A percentile compares a stretch with the other conserved stretches of the same genome.
phyloP scores from a whole-genome alignment of 208 protist genomes.

The Novymonas esmeraldas region DNA sequence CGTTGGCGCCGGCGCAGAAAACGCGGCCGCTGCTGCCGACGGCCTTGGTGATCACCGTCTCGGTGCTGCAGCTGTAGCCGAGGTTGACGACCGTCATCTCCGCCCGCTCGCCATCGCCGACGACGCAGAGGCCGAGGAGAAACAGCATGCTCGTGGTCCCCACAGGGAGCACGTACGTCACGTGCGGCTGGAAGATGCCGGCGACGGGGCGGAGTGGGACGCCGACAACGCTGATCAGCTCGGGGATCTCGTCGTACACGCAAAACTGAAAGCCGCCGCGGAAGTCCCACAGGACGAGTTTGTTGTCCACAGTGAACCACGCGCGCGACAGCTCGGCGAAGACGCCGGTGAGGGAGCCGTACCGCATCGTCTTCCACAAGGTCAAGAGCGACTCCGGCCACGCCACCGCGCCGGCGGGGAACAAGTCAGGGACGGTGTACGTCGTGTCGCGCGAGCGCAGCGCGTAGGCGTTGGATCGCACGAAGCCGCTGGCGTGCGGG shows the following conservation, averaged over 20 bases:
- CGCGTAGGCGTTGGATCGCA: conserved; percentile 64
- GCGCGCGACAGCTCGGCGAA: conserved; percentile 76
- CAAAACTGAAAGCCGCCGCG: conserved; percentile 72
- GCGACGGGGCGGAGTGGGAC: conserved; percentile 46
- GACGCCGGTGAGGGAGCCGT: conserved; percentile 71
- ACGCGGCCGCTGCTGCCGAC: conserved; percentile 55
- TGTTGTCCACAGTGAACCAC: conserved; percentile 90
- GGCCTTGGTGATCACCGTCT: conserved; percentile 69
- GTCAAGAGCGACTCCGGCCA: conserved; percentile 79
- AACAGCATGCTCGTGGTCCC: conserved; percentile 73
- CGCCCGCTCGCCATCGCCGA: conserved; percentile 43
- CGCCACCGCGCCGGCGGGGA: conserved; percentile 65
- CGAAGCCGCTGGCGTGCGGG: conserved; percentile 51
- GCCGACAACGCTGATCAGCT: conserved; percentile 85
- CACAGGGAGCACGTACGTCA: conserved; percentile 78
- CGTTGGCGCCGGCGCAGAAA: conserved; percentile 82
- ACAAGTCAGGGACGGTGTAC: conserved; percentile 73
- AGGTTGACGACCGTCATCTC: conserved; percentile 77
- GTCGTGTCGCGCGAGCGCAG: conserved; percentile 78
- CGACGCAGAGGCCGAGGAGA: conserved; percentile 81
- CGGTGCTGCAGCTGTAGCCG: conserved; percentile 64
- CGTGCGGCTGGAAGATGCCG: conserved; percentile 83
- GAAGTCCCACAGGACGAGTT: conserved; percentile 87
- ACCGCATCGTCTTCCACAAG: conserved; percentile 70
- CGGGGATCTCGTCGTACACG: conserved; percentile 84